Evolutionary conservation across 176 grass and related monocot genomes (phyloP), one percentile per base, ranked within the genome.

Genomic region (Carex scoparia): DNA sequence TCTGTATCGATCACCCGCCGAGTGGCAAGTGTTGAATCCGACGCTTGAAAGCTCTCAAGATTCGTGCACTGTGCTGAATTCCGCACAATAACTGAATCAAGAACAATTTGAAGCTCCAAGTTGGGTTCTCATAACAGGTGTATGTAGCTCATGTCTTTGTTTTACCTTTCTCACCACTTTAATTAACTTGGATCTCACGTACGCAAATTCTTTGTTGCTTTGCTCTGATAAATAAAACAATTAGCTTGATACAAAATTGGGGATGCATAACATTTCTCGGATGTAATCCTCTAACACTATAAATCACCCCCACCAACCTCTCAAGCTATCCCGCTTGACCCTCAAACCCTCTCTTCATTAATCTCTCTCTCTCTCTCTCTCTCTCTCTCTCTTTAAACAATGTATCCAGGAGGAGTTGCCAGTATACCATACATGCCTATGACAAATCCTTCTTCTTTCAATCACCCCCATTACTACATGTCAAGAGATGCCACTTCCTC

Each of bases 361-460:
- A 23, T 40, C 83, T 53, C 16, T 65, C 70, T 65, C 10, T 53
- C 4, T n/a, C 9, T 18, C 28, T 66, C 10, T 89, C 66, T 83
- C 28, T 51, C 61, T 48, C 32, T 54, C 37, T 83, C 33, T 83
- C 4, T 46, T 40, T 19, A 0, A 40, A 87, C 37, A 86, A 99
- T 99, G 97, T 81, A 94, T 84, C 89, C 90, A 10, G 87, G 92
- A 72, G 97, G 93, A 78, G 89, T 96, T 74, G 93, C 91, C 48
- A 96, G 93, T 63, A 40, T 99, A 63, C 81, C 72, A 62, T 95
- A 91, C 90, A 55, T 99, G 18, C 85, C 86, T 61, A 67, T 87
- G 30, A 61, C 87, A 33, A 90, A 85, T 55, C 85, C 90, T 37
- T 78, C 85, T 46, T 79, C 89, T 78, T 92, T 99, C 90, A 85